A percentile compares a stretch with the other conserved stretches of the same genome.
Conservation (phyloP, 1,139 yeast species). For the Nematodospora anomalae region DNA sequence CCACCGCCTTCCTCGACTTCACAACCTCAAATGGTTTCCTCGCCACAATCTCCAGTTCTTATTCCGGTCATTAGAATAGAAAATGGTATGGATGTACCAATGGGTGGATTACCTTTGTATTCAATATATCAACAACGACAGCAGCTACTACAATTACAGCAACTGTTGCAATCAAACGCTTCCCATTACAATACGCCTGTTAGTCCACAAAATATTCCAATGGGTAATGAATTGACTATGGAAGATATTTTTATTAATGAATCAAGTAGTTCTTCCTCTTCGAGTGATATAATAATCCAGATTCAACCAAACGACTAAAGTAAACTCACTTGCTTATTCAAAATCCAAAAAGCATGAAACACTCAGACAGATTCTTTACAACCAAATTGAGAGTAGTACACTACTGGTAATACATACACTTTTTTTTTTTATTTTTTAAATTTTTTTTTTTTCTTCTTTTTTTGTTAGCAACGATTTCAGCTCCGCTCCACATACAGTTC, state of each 20-base stretch:
- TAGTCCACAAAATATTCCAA: conserved; percentile 5
- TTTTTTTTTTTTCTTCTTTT: neutral
- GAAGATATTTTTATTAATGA: neutral
- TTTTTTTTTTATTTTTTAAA: neutral
- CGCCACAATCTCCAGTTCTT: conserved; percentile 3
- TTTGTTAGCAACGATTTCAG: neutral
- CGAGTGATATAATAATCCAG: conserved; percentile 14
- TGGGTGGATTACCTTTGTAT: conserved; percentile 23
- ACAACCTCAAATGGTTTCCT: conserved; percentile 1
- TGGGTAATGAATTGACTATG: neutral
- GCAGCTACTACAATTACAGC: neutral
- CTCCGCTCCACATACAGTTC: no score
- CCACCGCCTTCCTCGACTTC: conserved; percentile 6
- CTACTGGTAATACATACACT: neutral
- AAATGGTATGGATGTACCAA: conserved; percentile 27
- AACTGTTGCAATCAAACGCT: neutral
- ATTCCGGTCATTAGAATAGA: conserved; percentile 20
- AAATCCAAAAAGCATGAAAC: neutral
- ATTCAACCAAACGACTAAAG: conserved; percentile 7
- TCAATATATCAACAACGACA: conserved; percentile 3
- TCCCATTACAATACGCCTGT: conserved; percentile 2
- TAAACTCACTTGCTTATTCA: neutral
- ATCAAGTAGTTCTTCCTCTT: conserved; percentile 5
- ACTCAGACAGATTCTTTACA: neutral
- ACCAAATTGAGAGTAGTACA: neutral